phyloP scores from a whole-genome alignment of 345 rosid species.

The Ailanthus altissimus region DNA sequence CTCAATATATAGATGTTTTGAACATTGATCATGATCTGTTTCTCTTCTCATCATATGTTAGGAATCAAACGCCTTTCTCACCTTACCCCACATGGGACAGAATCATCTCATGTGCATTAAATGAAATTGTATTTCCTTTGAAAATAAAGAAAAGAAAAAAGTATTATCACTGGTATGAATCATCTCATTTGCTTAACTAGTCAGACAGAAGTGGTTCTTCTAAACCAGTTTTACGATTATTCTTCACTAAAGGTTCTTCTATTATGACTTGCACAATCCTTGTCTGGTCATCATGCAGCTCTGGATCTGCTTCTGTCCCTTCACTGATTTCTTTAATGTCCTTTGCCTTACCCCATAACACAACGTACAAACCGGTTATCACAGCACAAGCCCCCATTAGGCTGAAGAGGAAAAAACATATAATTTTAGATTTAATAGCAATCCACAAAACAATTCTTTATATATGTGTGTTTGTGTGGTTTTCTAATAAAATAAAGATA shows the following conservation, averaged over 20 bases:
- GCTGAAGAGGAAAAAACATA: conserved; percentile 29
- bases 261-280: conserved; percentile 29
- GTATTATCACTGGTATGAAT: background rate
- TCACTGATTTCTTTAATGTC: conserved; percentile 33
- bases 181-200: conserved; percentile 1
- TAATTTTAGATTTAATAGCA: background rate
- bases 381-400: conserved; percentile 57
- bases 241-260: conserved; percentile 37
- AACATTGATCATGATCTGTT: background rate
- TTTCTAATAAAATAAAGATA: too few species aligned
- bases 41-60: background rate
- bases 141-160: background rate
- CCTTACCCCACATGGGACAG: background rate
- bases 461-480: too few species aligned
- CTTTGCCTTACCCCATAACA: conserved; percentile 70
- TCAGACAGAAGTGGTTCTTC: conserved; percentile 55
- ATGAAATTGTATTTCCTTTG: too few species aligned
- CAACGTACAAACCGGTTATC: conserved; percentile 48
- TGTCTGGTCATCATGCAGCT: conserved; percentile 26
- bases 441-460: background rate
- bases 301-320: conserved; percentile 16
- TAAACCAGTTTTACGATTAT: conserved; percentile 27
- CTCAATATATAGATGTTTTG: too few species aligned
- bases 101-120: too few species aligned
- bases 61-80: background rate